Conservation (phyloP, 306 rosid genomes). For the Cicer bijugum region DNA sequence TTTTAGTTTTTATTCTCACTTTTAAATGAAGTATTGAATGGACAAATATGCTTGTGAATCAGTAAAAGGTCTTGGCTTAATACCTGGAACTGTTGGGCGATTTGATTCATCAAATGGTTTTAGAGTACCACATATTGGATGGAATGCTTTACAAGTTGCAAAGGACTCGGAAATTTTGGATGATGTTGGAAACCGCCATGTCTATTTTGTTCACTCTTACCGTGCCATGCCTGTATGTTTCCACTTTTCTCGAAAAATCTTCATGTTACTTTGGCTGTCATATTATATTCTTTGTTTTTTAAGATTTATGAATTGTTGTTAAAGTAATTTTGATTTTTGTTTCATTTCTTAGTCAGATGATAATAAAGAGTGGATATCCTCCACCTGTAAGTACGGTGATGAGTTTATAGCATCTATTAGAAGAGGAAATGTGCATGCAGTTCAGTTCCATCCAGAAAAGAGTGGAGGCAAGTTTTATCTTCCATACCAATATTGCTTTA, state of each 20-base stretch:
- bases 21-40: conserved; percentile 34
- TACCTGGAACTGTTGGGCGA: conserved; percentile 90
- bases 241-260: conserved; percentile 29
- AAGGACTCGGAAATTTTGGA: conserved; percentile 79
- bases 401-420: conserved; percentile 83
- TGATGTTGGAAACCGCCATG: conserved; percentile 76
- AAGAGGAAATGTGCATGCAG: conserved; percentile 95
- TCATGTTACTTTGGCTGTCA: conserved; percentile 20
- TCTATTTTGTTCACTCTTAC: conserved; percentile 94
- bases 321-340: conserved; percentile 9
- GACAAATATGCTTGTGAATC: conserved; percentile 51
- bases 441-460: conserved; percentile 98
- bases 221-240: conserved; percentile 82
- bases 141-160: conserved; percentile 83
- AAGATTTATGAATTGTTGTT: conserved; percentile 38
- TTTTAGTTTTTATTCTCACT: conserved; percentile 15
- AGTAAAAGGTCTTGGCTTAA: conserved; percentile 94
- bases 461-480: conserved; percentile 83
- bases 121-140: conserved; percentile 96
- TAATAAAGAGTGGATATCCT: conserved; percentile 90
- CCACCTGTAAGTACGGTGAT: conserved; percentile 89
- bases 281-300: conserved; percentile 22
- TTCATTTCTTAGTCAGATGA: conserved; percentile 67
- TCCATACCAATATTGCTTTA: background rate
- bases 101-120: conserved; percentile 90